Evolutionary conservation across 2,329 filamentous ascomycete genomes (phyloP).

Genomic region (Neofusicoccum sp.): DNA sequence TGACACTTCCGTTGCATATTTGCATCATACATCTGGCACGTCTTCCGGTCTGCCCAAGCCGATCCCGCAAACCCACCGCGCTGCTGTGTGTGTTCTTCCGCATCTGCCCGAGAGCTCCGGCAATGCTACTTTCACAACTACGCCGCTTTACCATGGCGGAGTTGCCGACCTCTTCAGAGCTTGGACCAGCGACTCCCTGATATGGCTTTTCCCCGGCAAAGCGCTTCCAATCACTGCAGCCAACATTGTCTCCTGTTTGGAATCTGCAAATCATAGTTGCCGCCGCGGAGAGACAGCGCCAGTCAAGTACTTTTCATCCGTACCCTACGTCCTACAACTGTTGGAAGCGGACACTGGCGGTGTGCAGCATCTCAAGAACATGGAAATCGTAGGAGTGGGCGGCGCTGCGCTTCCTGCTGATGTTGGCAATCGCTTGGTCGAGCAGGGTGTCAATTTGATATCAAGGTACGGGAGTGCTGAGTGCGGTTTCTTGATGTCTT

Average conservation of each 20-base stretch:
- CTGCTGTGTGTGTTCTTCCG: slow-evolving; percentile 59
- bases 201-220: slow-evolving; percentile 65
- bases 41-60: slow-evolving; percentile 66
- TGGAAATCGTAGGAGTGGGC: slow-evolving; percentile 66
- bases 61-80: slow-evolving; percentile 61
- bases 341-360: slow-evolving; percentile 50
- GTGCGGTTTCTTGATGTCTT: slow-evolving; percentile 67
- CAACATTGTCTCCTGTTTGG: slow-evolving; percentile 56
- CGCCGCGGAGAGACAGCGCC: slow-evolving; percentile 28
- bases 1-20: slow-evolving; percentile 54
- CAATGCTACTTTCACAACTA: slow-evolving; percentile 64
- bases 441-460: slow-evolving; percentile 56
- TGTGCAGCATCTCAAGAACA: slow-evolving; percentile 47
- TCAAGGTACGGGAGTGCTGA: slow-evolving; percentile 68
- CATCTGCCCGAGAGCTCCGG: slow-evolving; percentile 40
- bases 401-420: slow-evolving; percentile 60
- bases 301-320: slow-evolving; percentile 63
- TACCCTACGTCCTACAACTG: slow-evolving; percentile 62
- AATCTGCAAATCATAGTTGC: slow-evolving; percentile 35
- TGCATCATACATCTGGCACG: slow-evolving; percentile 67
- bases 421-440: slow-evolving; percentile 58
- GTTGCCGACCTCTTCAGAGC: slow-evolving; percentile 64
- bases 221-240: slow-evolving; percentile 58
- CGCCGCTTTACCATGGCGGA: slow-evolving; percentile 67
- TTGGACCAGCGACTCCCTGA: slow-evolving; percentile 61